Evolutionary conservation across 225 moss, liverwort and hornwort genomes (phyloP).

Genomic region (Thuidium tamariscinum): DNA sequence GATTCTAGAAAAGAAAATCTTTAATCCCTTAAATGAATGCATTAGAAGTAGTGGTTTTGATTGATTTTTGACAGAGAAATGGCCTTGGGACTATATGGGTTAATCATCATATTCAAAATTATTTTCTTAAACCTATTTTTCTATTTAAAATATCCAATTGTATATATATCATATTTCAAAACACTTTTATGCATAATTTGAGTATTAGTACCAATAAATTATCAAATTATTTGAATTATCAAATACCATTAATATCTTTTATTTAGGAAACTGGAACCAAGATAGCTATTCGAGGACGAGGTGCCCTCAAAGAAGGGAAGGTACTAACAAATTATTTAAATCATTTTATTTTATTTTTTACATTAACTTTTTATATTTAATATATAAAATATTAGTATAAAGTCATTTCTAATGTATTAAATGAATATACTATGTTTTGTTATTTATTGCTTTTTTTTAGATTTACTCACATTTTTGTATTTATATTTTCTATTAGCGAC

Average conservation of each 20-base stretch:
- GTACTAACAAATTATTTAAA: not conserved
- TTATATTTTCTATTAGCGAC: conserved; percentile 12
- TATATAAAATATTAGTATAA: too few species aligned
- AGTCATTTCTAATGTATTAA: not conserved
- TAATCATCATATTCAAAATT: not conserved
- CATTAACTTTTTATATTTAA: not conserved
- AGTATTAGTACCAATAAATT: not conserved
- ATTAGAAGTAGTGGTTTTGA: too few species aligned
- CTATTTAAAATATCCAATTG: not conserved
- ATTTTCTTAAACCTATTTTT: not conserved
- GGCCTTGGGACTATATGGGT: too few species aligned
- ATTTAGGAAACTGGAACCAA: conserved; percentile 76
- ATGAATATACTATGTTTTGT: not conserved
- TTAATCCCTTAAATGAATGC: too few species aligned
- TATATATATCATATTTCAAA: not conserved
- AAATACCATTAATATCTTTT: not conserved
- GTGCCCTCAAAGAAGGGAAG: conserved; percentile 91
- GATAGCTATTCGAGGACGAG: conserved; percentile 82
- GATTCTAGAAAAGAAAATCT: too few species aligned
- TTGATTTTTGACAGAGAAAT: too few species aligned
- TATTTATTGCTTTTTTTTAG: rapidly evolving
- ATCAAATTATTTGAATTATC: not conserved
- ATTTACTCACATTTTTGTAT: not conserved
- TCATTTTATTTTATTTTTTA: too few species aligned
- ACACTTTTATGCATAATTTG: rapidly evolving